Evolutionary conservation across 306 rosid genomes (phyloP).

Genomic region (Gastrolobium villosum): DNA sequence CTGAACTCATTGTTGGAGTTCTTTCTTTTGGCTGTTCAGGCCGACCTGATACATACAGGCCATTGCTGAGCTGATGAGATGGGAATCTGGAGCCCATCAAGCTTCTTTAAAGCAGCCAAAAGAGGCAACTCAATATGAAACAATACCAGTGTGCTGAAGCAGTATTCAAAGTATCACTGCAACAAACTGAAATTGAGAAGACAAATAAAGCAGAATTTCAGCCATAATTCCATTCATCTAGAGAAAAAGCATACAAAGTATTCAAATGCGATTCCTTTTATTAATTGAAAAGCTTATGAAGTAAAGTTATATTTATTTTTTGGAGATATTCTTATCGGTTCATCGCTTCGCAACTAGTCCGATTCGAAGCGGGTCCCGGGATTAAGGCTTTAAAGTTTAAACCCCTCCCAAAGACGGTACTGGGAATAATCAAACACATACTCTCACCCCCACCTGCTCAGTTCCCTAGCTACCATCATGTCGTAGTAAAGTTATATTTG

Average conservation of each 20-base stretch:
- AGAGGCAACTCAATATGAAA: slow-evolving; percentile 36
- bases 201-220: background rate
- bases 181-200: slow-evolving; percentile 32
- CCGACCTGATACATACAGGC: slow-evolving; percentile 95
- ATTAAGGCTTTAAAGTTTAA: no score
- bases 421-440: no score
- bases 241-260: background rate
- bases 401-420: no score
- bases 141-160: slow-evolving; percentile 29
- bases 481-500: background rate
- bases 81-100: slow-evolving; percentile 95
- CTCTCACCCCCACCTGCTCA: no score
- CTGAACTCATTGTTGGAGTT: slow-evolving; percentile 91
- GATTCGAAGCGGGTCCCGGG: no score
- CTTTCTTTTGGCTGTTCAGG: slow-evolving; percentile 99
- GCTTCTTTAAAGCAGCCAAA: slow-evolving; percentile 53
- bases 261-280: background rate
- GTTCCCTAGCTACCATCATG: no score
- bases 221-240: slow-evolving; percentile 9
- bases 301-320: no score
- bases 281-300: background rate
- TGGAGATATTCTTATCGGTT: no score
- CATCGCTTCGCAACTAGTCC: no score
- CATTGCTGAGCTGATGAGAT: slow-evolving; percentile 99
- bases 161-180: slow-evolving; percentile 60